phyloP scores from a whole-genome alignment of 2,329 filamentous ascomycete genomes.

The Aureobasidium sp. region DNA sequence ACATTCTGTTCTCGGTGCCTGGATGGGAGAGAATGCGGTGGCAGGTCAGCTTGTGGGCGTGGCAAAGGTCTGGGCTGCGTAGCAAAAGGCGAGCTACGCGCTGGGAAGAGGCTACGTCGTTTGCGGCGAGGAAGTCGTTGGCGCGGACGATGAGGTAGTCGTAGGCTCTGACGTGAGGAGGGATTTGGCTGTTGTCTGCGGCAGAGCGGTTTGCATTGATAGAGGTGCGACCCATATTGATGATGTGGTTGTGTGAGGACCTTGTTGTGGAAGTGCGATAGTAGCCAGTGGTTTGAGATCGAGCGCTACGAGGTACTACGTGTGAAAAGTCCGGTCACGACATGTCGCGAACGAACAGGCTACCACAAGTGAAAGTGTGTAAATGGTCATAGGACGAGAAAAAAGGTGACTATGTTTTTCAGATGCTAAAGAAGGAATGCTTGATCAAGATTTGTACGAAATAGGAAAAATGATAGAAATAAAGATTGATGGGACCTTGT shows the following conservation, averaged over 20 bases:
- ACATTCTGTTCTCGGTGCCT: neutral
- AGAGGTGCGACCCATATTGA: neutral
- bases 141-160: neutral
- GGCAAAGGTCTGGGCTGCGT: neutral
- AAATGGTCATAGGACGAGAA: neutral
- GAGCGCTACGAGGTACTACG: neutral
- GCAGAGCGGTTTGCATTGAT: neutral
- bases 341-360: neutral
- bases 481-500: neutral
- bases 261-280: neutral
- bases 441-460: conserved; percentile 1
- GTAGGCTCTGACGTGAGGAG: neutral
- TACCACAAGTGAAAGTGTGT: neutral
- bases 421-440: neutral
- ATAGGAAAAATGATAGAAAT: neutral
- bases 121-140: neutral
- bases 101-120: neutral
- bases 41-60: neutral
- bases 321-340: neutral
- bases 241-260: neutral
- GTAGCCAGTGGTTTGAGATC: neutral
- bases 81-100: neutral
- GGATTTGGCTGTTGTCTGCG: neutral
- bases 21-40: neutral
- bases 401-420: neutral